A percentile compares a stretch with the other conserved stretches of the same genome.
These are phyloP conservation scores for Hygrophorus russula DNA, from an alignment of 768 basidiomycete species.

Conservation along the genomic window DNA sequence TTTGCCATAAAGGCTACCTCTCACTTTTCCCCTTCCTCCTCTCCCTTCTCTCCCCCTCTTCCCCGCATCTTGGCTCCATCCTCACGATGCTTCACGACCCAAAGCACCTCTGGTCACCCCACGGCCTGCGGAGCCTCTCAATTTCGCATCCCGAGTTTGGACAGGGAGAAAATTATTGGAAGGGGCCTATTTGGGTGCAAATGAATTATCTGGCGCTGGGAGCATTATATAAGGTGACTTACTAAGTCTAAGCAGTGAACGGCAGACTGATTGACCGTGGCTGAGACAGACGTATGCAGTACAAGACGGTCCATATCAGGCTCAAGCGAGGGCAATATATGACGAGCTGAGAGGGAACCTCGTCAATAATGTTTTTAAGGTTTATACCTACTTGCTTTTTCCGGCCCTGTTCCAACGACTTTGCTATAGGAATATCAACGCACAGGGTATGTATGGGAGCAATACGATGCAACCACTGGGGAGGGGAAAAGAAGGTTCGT, in stretches of 20 bases:
- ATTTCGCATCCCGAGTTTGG: slow-evolving; percentile 87
- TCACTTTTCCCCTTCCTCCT: slow-evolving; percentile 91
- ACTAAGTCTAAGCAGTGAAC: not conserved
- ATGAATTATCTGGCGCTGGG: slow-evolving; percentile 90
- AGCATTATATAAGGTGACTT: slow-evolving; percentile 59
- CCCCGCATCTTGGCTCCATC: slow-evolving; percentile 72
- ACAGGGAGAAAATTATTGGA: slow-evolving; percentile 94
- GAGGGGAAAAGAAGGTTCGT: slow-evolving; percentile 77
- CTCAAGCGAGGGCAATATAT: slow-evolving; percentile 70
- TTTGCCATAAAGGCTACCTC: slow-evolving; percentile 88
- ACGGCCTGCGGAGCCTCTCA: slow-evolving; percentile 81
- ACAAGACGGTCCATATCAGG: slow-evolving; percentile 72
- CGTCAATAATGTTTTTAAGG: slow-evolving; percentile 69
- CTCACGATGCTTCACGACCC: slow-evolving; percentile 75
- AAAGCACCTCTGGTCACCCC: slow-evolving; percentile 83
- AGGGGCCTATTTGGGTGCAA: slow-evolving; percentile 93
- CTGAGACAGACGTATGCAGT: slow-evolving; percentile 57
- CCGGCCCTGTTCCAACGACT: not conserved
- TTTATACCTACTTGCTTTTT: slow-evolving; percentile 9
- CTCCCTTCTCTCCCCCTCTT: slow-evolving; percentile 62
- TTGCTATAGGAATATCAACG: slow-evolving; percentile 69
- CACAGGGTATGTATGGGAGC: slow-evolving; percentile 96
- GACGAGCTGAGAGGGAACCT: slow-evolving; percentile 69
- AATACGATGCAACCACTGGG: slow-evolving; percentile 80
- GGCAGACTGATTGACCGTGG: not conserved